Conservation (phyloP, 176 grass and related monocot species). For the Melocanna baccifera region DNA sequence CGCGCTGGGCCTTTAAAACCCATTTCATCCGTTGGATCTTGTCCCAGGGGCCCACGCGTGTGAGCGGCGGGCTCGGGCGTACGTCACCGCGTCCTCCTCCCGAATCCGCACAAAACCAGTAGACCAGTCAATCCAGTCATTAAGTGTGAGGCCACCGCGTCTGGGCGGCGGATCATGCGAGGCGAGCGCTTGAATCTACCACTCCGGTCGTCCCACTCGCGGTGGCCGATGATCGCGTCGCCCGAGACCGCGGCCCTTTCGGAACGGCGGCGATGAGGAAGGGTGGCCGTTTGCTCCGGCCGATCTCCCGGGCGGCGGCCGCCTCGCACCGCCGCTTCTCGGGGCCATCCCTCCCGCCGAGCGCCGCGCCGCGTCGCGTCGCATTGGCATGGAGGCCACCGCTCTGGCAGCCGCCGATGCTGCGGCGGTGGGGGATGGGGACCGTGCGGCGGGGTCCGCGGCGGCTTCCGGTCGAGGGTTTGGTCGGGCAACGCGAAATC, state of each 20-base stretch:
- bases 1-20: too few relatives aligned
- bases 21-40: too few relatives aligned
- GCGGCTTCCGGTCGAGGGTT: neutral
- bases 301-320: neutral
- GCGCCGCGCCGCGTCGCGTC: too few relatives aligned
- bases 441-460: neutral
- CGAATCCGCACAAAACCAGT: neutral
- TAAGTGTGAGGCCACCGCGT: slow-evolving; percentile 18
- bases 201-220: neutral
- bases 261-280: slow-evolving; percentile 22
- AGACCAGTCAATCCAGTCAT: too few relatives aligned
- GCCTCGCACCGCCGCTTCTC: neutral
- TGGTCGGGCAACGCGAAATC: neutral
- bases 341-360: neutral
- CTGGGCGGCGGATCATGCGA: neutral
- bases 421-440: neutral
- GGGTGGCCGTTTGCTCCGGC: neutral
- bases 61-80: too few relatives aligned
- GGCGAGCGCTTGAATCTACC: neutral
- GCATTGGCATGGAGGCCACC: neutral
- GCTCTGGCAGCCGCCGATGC: neutral
- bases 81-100: neutral
- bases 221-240: slow-evolving; percentile 13
- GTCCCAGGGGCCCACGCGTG: too few relatives aligned
- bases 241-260: neutral